Base-by-base conservation (phyloP, 345 rosid species). In the Melastoma malabathricum region DNA sequence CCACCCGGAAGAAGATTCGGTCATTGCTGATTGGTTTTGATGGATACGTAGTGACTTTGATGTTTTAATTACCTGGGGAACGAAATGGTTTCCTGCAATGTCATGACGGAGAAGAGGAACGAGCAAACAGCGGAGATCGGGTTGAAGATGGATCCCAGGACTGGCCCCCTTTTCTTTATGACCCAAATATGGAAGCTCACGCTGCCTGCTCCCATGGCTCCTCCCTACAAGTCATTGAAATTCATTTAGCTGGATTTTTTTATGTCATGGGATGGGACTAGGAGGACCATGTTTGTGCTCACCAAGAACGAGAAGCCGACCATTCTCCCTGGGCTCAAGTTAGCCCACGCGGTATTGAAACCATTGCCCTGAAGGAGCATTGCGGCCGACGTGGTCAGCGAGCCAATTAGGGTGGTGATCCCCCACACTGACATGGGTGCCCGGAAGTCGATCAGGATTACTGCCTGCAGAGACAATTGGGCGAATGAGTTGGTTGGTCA, bases 141-240 rank as follows among this genome's bases (percentile, higher is more conserved):
- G 70, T 64, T 81, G 59, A 93, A 93, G 84, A 88, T 67, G 51
- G 99, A 79, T 12, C 75, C 92, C 13, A 85, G 57, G 61, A 93
- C 97, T 1, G 95, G 95, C 47, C 99, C 99, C 47, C 82, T 72
- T 68, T 83, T 83, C 82, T 76, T 85, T 80, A 85, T 72, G 14
- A 92, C 97, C 99, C 95, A 93, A 55, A 84, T 92, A 49, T 70
- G 85, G 76, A 93, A 93, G 72, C 97, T 89, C 16, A 81, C 64
- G 62, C 78, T 74, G 18, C 72, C 79, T 59, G 97, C 97, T 13
- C 77, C 52, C 47, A 78, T 72, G 1, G 61, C 55, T 43, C 97
- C 99, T 59, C 64, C 83, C 94, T 85, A 66, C 4, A 43, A 48
- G 67, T 46, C 53, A 51, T n/a, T 41, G 54, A 48, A 8, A 22